phyloP scores from a whole-genome alignment of 2,329 filamentous ascomycete genomes.

The Botryosphaeria dothidea region DNA sequence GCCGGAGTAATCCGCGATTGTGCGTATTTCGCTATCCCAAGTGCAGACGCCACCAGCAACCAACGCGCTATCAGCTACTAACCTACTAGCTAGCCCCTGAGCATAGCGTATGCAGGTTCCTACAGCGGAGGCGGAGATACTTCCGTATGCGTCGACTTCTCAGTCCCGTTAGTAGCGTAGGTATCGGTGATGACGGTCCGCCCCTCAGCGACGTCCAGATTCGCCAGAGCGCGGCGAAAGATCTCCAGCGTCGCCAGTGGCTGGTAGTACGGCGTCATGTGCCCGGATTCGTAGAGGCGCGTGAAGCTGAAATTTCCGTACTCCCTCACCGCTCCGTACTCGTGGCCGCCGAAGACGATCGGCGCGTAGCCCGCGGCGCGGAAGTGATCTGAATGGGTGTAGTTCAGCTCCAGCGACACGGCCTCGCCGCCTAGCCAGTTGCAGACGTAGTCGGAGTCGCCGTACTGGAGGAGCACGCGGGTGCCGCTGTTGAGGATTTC shows the following conservation, averaged over 20 bases:
- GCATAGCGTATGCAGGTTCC: background rate
- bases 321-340: conserved; percentile 67
- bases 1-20: no score
- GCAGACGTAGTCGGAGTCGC: conserved; percentile 57
- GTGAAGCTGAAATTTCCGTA: conserved; percentile 65
- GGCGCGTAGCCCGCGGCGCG: conserved; percentile 67
- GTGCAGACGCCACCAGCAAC: no score
- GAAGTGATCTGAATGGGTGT: background rate
- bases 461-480: conserved; percentile 59
- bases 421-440: conserved; percentile 74
- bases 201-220: background rate
- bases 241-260: conserved; percentile 23
- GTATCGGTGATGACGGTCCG: background rate
- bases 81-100: background rate
- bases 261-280: conserved; percentile 51
- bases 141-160: background rate
- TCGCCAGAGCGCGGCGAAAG: background rate
- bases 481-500: conserved; percentile 57
- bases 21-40: no score
- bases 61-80: no score
- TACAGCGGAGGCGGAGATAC: background rate
- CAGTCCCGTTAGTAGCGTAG: background rate
- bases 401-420: conserved; percentile 56
- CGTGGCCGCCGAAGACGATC: conserved; percentile 60
- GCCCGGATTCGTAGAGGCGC: conserved; percentile 54